Base-by-base conservation (phyloP, 768 basidiomycete species). In the Tylopilus vinaceipallidus region DNA sequence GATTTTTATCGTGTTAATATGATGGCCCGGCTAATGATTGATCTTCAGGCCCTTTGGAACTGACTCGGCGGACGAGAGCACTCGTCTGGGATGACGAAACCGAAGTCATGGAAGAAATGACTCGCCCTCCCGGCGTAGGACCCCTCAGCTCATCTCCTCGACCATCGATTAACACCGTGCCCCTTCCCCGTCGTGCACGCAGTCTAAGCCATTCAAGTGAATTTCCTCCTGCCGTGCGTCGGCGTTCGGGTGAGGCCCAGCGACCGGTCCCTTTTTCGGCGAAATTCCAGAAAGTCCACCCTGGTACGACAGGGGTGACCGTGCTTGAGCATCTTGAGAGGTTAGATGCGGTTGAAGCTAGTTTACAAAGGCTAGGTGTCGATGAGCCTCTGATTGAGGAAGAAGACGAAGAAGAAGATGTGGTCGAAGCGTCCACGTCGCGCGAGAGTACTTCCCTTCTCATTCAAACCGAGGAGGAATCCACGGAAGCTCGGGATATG, bases 11-110 rank as follows among this genome's bases (percentile, higher is more conserved):
- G n/a, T 16, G 29, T 6, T 8, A 20, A 33, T 47, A 26, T 1
- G 16, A 20, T 36, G 23, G 5, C 54, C 34, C 2, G 23, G 17
- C 42, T 35, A 14, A 55, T 47, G 27, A 49, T 67, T 38, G 57
- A 43, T 22, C 32, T 33, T 29, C 52, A 91, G 91, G 91, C n/a
- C 92, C 93, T 4, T 73, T 95, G 55, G 93, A 95, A 60, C 73
- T 95, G 24, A 94, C 92, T 3, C 78, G 92, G n/a, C 74, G 91
- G 45, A 79, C 78, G 48, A 91, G 83, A 64, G 82, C 86, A 8
- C 76, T 90, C 22, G 86, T 95, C 13, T 91, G 87, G 85, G 86
- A 91, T 54, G 93, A 95, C 45, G 86, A 89, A 57, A 68, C 87
- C n/a, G 87, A 90, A 63, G 67, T 90, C 17, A 67, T 78, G 36